Base-by-base conservation (phyloP, 495 filamentous ascomycete genomes). In the Penicillium goetzii region DNA sequence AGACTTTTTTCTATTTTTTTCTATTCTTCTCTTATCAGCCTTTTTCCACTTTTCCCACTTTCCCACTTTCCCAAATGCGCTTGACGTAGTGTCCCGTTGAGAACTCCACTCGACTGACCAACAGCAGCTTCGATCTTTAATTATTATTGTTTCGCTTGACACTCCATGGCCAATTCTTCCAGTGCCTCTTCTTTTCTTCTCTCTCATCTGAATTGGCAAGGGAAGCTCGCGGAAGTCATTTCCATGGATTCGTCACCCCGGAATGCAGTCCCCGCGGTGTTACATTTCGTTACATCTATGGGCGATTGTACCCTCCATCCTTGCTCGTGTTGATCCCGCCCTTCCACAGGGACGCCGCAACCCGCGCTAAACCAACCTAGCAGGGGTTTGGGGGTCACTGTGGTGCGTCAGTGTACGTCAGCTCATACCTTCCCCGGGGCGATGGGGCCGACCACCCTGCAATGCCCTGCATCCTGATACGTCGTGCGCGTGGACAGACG, bases 191-290 rank as follows among this genome's bases (percentile, higher is more conserved):
- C 47, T 30, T 51, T 6, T 23, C 14, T 51, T 30, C 8, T 12
- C 14, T 51, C 47, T 30, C 0, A 11, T 25, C 28, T 9, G n/a
- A 23, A 55, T 23, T 36, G n/a, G 30, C 52, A 49, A 47, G 38
- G n/a, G 38, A 17, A 25, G 28, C n/a, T 33, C 47, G n/a, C 53
- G 53, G 64, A 69, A 54, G 21, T 67, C 50, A 67, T 49, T 61
- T 59, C 56, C 62, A 59, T 36, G 59, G 58, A 65, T 63, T 71
- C 68, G 68, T 68, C 68, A 63, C 57, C 68, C 38, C 49, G 66
- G 66, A 63, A 69, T 68, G 63, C 47, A 64, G 23, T 30, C 53
- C 19, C 64, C 59, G 56, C 40, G 52, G 61, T 38, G 58, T 61
- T 57, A 58, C 60, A 61, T 58, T 49, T 51, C 49, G 58, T 61